Evolutionary conservation across 2,329 filamentous ascomycete genomes (phyloP), one percentile per base, ranked within the genome.

Genomic region (Paraconiothyrium brasiliense): DNA sequence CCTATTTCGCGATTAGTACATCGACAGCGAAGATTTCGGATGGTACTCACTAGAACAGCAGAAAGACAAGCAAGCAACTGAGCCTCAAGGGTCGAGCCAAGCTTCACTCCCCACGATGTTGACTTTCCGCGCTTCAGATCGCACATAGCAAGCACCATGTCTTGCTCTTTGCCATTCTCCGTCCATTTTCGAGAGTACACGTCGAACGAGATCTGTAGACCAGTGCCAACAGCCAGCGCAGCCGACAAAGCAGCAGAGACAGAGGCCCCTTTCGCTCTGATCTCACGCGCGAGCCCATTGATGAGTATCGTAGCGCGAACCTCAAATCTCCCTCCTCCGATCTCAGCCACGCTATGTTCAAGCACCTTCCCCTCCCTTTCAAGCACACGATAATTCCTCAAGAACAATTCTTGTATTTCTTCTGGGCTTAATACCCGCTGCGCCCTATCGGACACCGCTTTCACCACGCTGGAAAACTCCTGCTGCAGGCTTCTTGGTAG

Each of bases 401-500:
- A 20, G 78, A 98, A 98, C n/a, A 98, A 85, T 34, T 88, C 84
- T 4, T 91, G 91, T 72, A 98, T 97, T 78, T 98, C 94, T 37
- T 84, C 85, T 1, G 93, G 88, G 37, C 92, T 85, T 37, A 98
- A 87, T 81, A 98, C 95, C 63, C 94, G 90, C 62, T 91, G 92
- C 63, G 93, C 86, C 71, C 85, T 80, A 71, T 98, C 94, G 32
- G 94, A 91, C 63, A 89, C 86, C 62, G 84, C 86, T 79, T 99
- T 94, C 6, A 98, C 93, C 65, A 96, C 86, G 76, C 89, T 91
- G 78, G 91, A 92, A 80, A 98, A 98, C 51, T 92, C 93, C 66
- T 97, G 86, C 80, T 98, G 94, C 54, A 98, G 86, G 56, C 93
- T 93, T 65, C 95, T 92, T 16, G 95, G 95, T 55, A 98, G 87